Percentiles rank a stretch among this genome's conserved stretches.
Conservation (phyloP, 331 rosid species). For the Dryas integrifolia region DNA sequence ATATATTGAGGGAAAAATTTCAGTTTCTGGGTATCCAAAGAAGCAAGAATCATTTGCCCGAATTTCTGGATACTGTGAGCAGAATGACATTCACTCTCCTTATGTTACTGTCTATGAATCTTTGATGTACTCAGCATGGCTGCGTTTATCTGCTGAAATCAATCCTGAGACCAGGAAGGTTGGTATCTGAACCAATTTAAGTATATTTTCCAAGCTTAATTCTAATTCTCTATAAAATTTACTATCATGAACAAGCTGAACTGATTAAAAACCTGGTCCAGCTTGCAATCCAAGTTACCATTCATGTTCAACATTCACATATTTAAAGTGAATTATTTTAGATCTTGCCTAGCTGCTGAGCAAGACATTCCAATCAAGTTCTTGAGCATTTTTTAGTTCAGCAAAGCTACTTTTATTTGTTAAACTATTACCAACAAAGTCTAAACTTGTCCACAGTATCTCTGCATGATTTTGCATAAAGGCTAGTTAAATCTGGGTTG, state of each 20-base stretch:
- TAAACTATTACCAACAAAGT: no score
- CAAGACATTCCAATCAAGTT: background rate
- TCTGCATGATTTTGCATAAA: no score
- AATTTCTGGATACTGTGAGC: conserved; percentile 77
- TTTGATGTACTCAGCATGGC: conserved; percentile 40
- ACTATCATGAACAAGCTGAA: background rate
- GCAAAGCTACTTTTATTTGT: no score
- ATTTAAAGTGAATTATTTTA: no score
- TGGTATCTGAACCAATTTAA: background rate
- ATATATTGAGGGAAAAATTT: conserved; percentile 56
- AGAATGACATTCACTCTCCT: conserved; percentile 76
- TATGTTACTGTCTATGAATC: conserved; percentile 53
- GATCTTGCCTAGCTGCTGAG: no score
- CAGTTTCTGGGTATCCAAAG: conserved; percentile 64
- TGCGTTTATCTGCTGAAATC: conserved; percentile 33
- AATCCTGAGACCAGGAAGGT: conserved; percentile 33
- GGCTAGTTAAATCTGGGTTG: no score
- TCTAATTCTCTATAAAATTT: background rate
- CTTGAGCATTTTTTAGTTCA: background rate
- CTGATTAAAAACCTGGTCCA: no score
- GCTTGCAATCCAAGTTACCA: no score
- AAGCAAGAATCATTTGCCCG: conserved; percentile 77
- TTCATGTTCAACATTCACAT: no score
- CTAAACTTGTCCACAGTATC: no score
- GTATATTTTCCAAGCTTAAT: background rate